Evolutionary conservation across 1,284 basidiomycete species (phyloP).

Genomic region (Golubevia pallescens): DNA sequence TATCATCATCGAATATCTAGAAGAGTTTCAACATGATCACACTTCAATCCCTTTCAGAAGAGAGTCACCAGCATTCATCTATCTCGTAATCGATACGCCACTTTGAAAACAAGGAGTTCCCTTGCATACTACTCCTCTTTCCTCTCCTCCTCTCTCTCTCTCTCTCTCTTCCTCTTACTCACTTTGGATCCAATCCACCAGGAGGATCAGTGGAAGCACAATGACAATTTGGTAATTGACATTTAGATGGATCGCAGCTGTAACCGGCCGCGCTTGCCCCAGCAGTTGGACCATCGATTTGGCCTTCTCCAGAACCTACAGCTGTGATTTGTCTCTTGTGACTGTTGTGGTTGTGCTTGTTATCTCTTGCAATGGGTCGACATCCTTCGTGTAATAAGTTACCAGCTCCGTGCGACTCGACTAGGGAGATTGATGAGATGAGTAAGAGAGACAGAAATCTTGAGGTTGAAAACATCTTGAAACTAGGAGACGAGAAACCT

Average conservation of each 20-base stretch:
- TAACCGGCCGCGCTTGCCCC: slow-evolving; percentile 50
- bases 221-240: slow-evolving; percentile 46
- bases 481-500: background rate
- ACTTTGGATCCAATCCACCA: slow-evolving; percentile 37
- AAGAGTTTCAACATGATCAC: too few species aligned
- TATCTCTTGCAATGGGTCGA: slow-evolving; percentile 23
- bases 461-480: background rate
- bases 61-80: too few species aligned
- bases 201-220: slow-evolving; percentile 51
- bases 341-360: slow-evolving; percentile 10
- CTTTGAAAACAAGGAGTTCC: too few species aligned
- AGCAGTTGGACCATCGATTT: slow-evolving; percentile 17
- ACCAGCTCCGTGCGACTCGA: slow-evolving; percentile 14
- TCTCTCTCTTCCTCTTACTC: too few species aligned
- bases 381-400: slow-evolving; percentile 29
- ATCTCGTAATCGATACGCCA: too few species aligned
- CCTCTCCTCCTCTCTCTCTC: too few species aligned
- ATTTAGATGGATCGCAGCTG: slow-evolving; percentile 40
- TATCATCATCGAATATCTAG: too few species aligned
- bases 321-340: slow-evolving; percentile 19
- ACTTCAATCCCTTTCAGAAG: too few species aligned
- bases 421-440: background rate
- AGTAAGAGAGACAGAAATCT: background rate
- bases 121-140: too few species aligned
- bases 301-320: slow-evolving; percentile 30